Percentiles rank a stretch among this genome's conserved stretches.
These are phyloP conservation scores for Boletus rubropictus DNA, from an alignment of 768 basidiomycete species.

Conservation along the genomic window DNA sequence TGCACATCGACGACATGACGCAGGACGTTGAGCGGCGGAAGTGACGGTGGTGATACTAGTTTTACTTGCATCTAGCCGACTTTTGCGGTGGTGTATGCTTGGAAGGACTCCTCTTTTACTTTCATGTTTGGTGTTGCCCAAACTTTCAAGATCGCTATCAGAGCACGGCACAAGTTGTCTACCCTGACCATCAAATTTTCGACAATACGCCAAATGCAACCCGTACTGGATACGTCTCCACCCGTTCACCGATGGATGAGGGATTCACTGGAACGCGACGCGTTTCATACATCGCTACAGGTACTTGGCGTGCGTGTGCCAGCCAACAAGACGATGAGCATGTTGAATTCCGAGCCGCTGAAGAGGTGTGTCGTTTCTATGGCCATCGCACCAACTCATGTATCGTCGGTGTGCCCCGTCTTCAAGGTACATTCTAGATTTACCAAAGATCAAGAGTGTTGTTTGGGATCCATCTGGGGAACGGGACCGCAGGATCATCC, in stretches of 20 bases:
- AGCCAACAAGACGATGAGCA: conserved; percentile 45
- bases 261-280: conserved; percentile 51
- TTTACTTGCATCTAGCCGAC: not conserved
- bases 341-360: conserved; percentile 56
- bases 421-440: conserved; percentile 53
- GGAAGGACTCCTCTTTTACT: not conserved
- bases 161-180: conserved; percentile 2
- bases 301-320: conserved; percentile 65
- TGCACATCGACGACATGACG: conserved; percentile 80
- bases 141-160: conserved; percentile 3
- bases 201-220: conserved; percentile 12
- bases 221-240: conserved; percentile 35
- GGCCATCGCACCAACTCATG: not conserved
- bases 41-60: not conserved
- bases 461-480: conserved; percentile 44
- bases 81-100: not conserved
- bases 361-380: conserved; percentile 43
- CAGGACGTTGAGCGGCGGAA: conserved; percentile 41
- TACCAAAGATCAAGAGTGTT: conserved; percentile 64
- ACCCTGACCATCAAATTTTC: conserved; percentile 1
- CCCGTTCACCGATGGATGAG: conserved; percentile 49
- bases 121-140: conserved; percentile 16
- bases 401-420: conserved; percentile 8
- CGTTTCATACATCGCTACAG: conserved; percentile 60
- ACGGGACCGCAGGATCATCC: conserved; percentile 53